Percentiles rank a stretch among this genome's conserved stretches.
Evolutionary conservation across 176 grass and related monocot species (phyloP).

Genomic region (Carex pumila): DNA sequence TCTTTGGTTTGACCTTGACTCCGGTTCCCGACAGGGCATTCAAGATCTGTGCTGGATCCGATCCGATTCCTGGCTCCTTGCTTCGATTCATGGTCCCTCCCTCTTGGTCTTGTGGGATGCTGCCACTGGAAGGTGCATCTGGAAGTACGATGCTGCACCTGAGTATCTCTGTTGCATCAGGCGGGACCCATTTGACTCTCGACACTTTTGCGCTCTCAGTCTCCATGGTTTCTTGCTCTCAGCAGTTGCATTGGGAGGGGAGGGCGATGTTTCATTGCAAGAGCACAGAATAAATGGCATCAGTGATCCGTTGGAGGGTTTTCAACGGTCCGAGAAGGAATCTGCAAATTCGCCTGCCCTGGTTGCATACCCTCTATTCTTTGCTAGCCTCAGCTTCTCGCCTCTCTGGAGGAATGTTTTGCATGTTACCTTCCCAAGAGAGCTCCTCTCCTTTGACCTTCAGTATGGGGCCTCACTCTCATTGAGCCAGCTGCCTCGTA

Average conservation of each 20-base stretch:
- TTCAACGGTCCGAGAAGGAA: constrained; percentile 87
- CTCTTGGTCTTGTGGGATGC: constrained; percentile 82
- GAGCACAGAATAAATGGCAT: constrained; percentile 50
- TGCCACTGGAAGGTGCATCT: constrained; percentile 47
- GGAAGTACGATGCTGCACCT: constrained; percentile 87
- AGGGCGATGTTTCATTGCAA: constrained; percentile 55
- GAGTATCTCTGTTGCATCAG: constrained; percentile 91
- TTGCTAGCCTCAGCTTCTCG: constrained; percentile 64
- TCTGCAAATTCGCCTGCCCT: constrained; percentile 52
- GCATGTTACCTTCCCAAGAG: constrained; percentile 46
- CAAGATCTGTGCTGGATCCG: constrained; percentile 96
- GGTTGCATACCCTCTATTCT: constrained; percentile 48
- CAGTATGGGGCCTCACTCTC: constrained; percentile 67
- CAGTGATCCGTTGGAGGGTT: constrained; percentile 40
- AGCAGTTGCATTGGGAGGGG: constrained; percentile 36
- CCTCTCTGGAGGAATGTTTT: constrained; percentile 71
- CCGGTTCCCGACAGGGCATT: constrained; percentile 44
- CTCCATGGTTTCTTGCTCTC: constrained; percentile 81
- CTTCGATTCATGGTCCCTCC: constrained; percentile 71
- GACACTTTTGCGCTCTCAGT: constrained; percentile 76
- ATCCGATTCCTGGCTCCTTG: constrained; percentile 74
- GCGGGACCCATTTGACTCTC: constrained; percentile 73
- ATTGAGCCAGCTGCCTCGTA: constrained; percentile 45
- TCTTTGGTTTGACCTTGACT: constrained; percentile 70
- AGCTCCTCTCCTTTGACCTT: constrained; percentile 81